Percentiles rank a stretch among this genome's conserved stretches.
Conservation (phyloP, 202 grass and related monocot genomes). For the Cymbopogon flexuosus region DNA sequence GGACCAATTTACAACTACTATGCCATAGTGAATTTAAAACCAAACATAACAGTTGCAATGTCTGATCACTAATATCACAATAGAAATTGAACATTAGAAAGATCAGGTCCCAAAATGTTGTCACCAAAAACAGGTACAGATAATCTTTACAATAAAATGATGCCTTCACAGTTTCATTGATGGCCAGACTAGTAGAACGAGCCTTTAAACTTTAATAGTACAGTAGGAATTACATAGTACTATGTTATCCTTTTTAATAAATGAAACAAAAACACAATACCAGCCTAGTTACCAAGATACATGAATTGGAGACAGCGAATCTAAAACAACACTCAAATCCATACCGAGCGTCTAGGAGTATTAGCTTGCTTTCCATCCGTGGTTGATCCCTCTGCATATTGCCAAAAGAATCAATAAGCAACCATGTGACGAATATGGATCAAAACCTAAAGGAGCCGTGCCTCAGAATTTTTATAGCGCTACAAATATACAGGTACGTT, state of each 20-base stretch:
- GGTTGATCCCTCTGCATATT: conserved; percentile 36
- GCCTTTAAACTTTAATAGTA: neutral
- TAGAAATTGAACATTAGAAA: neutral
- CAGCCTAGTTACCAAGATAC: neutral
- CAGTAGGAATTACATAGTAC: neutral
- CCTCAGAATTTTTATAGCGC: neutral
- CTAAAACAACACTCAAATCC: neutral
- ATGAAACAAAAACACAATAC: neutral
- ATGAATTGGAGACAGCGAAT: neutral
- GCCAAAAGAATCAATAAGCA: conserved; percentile 37
- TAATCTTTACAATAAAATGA: neutral
- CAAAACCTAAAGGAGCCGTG: neutral
- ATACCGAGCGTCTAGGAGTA: conserved; percentile 17
- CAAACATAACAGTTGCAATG: neutral
- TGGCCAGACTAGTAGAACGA: no score
- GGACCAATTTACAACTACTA: neutral
- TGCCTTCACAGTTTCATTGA: neutral
- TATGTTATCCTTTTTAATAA: neutral
- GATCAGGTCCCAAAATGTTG: neutral
- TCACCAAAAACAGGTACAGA: neutral
- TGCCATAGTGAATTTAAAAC: neutral
- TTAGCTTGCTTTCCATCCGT: conserved; percentile 34
- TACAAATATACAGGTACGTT: neutral
- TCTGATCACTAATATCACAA: neutral
- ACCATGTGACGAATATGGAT: conserved; percentile 6